phyloP scores from a whole-genome alignment of 306 rosid species.

The Rosa lucieae region DNA sequence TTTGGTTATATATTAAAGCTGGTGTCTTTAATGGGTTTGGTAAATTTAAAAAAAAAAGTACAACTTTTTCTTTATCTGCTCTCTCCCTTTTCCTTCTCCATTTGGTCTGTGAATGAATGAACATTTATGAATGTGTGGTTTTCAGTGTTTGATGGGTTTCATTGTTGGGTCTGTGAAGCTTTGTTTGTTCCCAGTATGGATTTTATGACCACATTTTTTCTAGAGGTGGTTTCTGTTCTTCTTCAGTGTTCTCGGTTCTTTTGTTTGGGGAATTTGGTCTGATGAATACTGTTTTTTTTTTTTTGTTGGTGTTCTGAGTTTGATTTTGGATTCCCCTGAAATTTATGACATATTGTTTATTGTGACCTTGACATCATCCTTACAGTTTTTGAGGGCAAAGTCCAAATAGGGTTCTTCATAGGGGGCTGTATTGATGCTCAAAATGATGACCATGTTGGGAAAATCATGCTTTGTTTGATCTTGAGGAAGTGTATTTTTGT shows the following conservation, averaged over 20 bases:
- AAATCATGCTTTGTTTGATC: constrained; percentile 23
- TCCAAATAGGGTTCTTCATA: constrained; percentile 17
- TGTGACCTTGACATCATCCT: constrained; percentile 9
- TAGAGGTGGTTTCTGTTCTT: background rate
- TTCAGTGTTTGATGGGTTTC: constrained; percentile 12
- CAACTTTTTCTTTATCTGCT: background rate
- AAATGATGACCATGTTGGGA: background rate
- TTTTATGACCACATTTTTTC: background rate
- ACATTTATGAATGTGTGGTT: background rate
- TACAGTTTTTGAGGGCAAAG: constrained; percentile 12
- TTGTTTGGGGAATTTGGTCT: background rate
- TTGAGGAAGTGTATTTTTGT: background rate
- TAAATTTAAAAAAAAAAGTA: background rate
- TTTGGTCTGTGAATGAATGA: background rate
- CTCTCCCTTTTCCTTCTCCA: background rate
- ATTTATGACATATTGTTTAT: background rate
- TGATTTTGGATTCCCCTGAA: constrained; percentile 1
- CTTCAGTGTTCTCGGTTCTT: background rate
- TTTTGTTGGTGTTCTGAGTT: background rate
- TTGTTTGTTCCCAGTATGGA: background rate
- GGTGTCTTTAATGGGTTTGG: constrained; percentile 15
- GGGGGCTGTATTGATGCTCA: constrained; percentile 14
- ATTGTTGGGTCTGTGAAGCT: constrained; percentile 2
- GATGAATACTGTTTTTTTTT: background rate
- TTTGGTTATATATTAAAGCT: constrained; percentile 1